phyloP scores from a whole-genome alignment of 441 rosid genomes.

The Adansonia gregorii region DNA sequence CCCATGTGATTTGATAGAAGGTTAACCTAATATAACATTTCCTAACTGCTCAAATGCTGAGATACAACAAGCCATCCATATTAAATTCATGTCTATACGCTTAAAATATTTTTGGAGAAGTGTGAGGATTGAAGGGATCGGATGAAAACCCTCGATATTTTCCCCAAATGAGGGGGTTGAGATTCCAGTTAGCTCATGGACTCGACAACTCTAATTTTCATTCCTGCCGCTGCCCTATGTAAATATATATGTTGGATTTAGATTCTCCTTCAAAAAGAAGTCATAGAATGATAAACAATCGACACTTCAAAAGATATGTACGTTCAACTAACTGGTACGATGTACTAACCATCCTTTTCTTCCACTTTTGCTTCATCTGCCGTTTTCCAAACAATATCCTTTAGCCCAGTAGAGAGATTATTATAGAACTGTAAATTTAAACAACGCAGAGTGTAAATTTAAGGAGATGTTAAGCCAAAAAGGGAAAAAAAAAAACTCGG shows the following conservation, averaged over 20 bases:
- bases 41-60: neutral
- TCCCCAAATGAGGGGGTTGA: neutral
- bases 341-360: constrained; percentile 20
- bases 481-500: neutral
- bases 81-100: neutral
- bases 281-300: neutral
- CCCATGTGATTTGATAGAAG: neutral
- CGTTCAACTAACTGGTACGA: neutral
- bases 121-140: neutral
- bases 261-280: neutral
- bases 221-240: too few species aligned
- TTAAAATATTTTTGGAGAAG: neutral
- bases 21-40: neutral
- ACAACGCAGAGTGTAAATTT: constrained; percentile 13
- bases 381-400: constrained; percentile 94
- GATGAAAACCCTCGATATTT: neutral
- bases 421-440: constrained; percentile 72
- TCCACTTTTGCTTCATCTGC: constrained; percentile 65
- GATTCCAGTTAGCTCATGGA: neutral
- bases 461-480: neutral
- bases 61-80: neutral
- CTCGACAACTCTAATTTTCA: neutral
- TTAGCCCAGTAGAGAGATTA: constrained; percentile 80
- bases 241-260: neutral
- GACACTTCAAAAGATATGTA: neutral